phyloP scores from a whole-genome alignment of 1,284 basidiomycete species.

The Naganishia sp. region DNA sequence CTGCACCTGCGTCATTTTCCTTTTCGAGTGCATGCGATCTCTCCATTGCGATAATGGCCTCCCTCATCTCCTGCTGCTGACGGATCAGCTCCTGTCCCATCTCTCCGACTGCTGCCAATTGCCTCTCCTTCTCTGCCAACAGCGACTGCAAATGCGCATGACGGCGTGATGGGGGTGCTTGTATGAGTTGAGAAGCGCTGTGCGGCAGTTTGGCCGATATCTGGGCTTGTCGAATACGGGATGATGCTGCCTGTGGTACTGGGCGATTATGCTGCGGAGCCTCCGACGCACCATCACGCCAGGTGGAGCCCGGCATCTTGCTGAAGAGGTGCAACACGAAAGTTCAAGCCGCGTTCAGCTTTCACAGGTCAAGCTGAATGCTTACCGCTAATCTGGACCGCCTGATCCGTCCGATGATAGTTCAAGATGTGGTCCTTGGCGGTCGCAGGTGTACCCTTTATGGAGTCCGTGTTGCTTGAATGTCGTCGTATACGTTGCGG shows the following conservation, averaged over 20 bases:
- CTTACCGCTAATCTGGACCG: too few relatives aligned
- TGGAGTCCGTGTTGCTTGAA: too few relatives aligned
- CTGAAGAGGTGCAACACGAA: not conserved
- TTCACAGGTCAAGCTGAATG: too few relatives aligned
- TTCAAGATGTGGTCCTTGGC: too few relatives aligned
- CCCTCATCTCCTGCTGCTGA: slow-evolving; percentile 87
- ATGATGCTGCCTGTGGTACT: slow-evolving; percentile 19
- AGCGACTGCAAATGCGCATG: slow-evolving; percentile 67
- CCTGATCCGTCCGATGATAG: too few relatives aligned
- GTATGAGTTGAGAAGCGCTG: slow-evolving; percentile 20
- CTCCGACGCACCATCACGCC: slow-evolving; percentile 14
- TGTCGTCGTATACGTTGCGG: too few relatives aligned
- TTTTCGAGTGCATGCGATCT: slow-evolving; percentile 58
- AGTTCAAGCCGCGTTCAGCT: not conserved
- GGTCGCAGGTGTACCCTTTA: too few relatives aligned
- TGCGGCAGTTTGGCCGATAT: slow-evolving; percentile 12
- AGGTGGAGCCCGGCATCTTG: slow-evolving; percentile 9
- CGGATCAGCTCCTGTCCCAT: slow-evolving; percentile 86
- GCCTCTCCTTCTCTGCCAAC: slow-evolving; percentile 82
- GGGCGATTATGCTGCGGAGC: slow-evolving; percentile 18
- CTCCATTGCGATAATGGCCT: slow-evolving; percentile 72
- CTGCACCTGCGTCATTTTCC: slow-evolving; percentile 62
- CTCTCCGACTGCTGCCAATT: slow-evolving; percentile 82
- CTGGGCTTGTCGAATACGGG: slow-evolving; percentile 18
- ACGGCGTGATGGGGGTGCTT: slow-evolving; percentile 20